Evolutionary conservation across 2,329 filamentous ascomycete genomes (phyloP).

Genomic region (Pyrenochaeta sp.): DNA sequence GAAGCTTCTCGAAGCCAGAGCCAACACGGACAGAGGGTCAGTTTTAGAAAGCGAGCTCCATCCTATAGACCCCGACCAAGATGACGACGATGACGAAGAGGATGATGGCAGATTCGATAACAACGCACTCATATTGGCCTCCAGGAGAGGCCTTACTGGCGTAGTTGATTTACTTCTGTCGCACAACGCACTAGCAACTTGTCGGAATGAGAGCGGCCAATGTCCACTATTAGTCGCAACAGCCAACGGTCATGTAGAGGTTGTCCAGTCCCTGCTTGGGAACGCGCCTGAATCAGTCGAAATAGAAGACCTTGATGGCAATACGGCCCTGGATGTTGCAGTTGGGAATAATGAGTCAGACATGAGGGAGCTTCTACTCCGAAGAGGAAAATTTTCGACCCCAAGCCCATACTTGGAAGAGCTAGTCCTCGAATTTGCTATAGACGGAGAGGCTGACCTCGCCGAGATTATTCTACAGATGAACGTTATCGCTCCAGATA

Average conservation of each 20-base stretch:
- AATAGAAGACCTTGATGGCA: no score
- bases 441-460: no score
- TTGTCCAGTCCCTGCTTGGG: no score
- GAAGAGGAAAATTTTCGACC: no score
- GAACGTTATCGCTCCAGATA: no score
- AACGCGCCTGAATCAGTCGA: no score
- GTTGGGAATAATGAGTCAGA: no score
- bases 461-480: no score
- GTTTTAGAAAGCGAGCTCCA: not conserved
- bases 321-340: no score
- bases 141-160: not conserved
- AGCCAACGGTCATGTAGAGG: not conserved
- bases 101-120: not conserved
- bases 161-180: not conserved
- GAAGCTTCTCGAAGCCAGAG: conserved; percentile 11
- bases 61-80: not conserved
- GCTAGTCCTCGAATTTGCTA: no score
- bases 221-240: not conserved
- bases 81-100: not conserved
- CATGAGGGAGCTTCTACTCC: no score
- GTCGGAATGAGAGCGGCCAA: not conserved
- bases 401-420: no score
- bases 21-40: conserved; percentile 2
- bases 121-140: not conserved
- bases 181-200: not conserved